Evolutionary conservation across 2,329 filamentous ascomycete genomes (phyloP), one percentile per base, ranked within the genome.

Genomic region (Colletotrichum sp.): DNA sequence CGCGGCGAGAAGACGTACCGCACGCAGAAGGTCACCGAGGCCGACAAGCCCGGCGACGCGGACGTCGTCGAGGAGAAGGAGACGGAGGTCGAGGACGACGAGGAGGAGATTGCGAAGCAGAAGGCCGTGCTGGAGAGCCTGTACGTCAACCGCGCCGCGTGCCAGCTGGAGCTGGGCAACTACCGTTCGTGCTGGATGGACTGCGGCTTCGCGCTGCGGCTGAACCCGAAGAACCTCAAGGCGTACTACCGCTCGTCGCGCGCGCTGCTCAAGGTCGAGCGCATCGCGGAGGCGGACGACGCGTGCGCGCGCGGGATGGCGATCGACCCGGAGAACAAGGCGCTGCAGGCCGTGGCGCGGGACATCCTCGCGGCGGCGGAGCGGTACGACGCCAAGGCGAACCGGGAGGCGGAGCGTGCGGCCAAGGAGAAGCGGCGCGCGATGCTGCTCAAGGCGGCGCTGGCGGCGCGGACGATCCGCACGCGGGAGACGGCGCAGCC

Each of bases 81-180:
- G 29, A 82, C 84, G 25, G 82, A 85, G 80, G 88, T 91, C 57
- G 85, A 90, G 74, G 89, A 92, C 79, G 80, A 80, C 2, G 90
- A 92, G 68, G 93, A 92, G 55, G 90, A 93, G 79, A 88, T 90
- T 19, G 83, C 87, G 74, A 87, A 91, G 79, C 91, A 96, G 85
- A 89, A 87, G 62, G 86, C 88, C 72, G 88, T 94, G 66, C 91
- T 96, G 72, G 96, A 98, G 85, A 90, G 92, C 3, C 93, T 95
- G 77, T 93, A 96, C 84, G 92, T 94, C 78, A 99, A 99, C 85
- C 93, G 97, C 77, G 96, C 96, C 1, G 92, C 98, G 32, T 98
- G 95, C 86, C 95, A 99, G 84, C 89, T 99, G 77, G 94, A 96
- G 84, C 89, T 98, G 79, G 91, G 92, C 83, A 99, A 99, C 87